Evolutionary conservation across 73 alveolate genomes (phyloP).

Genomic region (Paramecium primaurelia): DNA sequence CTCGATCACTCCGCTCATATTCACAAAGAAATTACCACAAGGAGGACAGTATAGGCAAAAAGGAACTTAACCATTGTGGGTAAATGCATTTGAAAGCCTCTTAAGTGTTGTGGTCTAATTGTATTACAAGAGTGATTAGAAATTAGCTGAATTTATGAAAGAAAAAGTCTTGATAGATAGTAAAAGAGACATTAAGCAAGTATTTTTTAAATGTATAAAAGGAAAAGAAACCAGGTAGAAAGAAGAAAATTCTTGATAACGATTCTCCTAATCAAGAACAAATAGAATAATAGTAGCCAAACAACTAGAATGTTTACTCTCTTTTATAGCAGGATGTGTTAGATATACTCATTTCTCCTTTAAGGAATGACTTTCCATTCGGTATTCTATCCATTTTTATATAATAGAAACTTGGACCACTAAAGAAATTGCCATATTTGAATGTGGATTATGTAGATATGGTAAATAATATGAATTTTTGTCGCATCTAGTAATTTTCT

Average conservation of each 20-base stretch:
- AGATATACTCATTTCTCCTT: constrained; percentile 46
- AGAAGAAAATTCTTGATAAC: constrained; percentile 9
- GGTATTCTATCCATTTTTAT: constrained; percentile 4
- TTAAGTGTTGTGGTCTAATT: constrained; percentile 36
- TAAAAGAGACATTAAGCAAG: background rate
- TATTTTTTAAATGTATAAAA: background rate
- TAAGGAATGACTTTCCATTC: constrained; percentile 49
- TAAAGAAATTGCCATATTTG: constrained; percentile 52
- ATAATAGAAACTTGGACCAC: constrained; percentile 53
- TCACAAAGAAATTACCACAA: constrained; percentile 3
- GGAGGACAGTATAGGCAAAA: constrained; percentile 29
- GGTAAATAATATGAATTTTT: constrained; percentile 56
- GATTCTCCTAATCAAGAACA: background rate
- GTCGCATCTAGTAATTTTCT: constrained; percentile 7
- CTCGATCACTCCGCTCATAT: constrained; percentile 35
- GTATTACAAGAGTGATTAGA: constrained; percentile 46
- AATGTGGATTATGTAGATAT: constrained; percentile 61
- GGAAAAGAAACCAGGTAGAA: constrained; percentile 49
- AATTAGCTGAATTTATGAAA: constrained; percentile 38
- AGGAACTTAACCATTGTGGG: background rate
- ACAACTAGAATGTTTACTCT: background rate
- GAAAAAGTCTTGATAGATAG: background rate
- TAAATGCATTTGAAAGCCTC: constrained; percentile 15
- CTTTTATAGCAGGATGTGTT: constrained; percentile 1
- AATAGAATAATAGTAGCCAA: background rate